Base-by-base conservation (phyloP, 441 rosid genomes). In the Gossypium davidsonii region DNA sequence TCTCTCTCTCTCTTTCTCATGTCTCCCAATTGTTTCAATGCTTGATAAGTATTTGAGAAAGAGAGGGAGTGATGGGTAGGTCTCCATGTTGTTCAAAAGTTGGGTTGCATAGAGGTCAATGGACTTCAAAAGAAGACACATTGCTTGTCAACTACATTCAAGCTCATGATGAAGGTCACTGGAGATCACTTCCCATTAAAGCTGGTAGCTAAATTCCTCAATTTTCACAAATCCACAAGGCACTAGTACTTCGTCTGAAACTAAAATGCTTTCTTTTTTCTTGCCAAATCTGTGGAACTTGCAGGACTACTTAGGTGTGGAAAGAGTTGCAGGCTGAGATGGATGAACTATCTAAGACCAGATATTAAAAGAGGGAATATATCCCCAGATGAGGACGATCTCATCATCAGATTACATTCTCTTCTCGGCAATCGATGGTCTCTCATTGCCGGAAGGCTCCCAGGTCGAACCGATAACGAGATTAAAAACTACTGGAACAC, bases 401-500 rank as follows among this genome's bases (percentile, higher is more conserved):
- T 89, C 49, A 85, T 89, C 58, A 77, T 87, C 71, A 76, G 91
- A 70, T 67, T 89, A 77, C 91, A 89, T 64, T 79, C 84, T 8
- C 82, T 89, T 21, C 85, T 89, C 1, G 93, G 93, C 2, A 89
- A 89, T 61, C 80, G 93, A 2, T 89, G 93, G 93, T 87, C 93
- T 15, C 87, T 89, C 74, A 89, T 89, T n/a, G 89, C 93, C 1
- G 93, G 93, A 9, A 72, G 93, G 51, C 85, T 89, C 46, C 91
- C 91, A 1, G 93, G 93, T 69, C 87, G 93, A 79, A 89, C 93
- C 55, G 93, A 88, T 79, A 88, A 88, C 79, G 92, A 88, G 89
- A 85, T 88, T 18, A 88, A 88, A 66, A 88, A 88, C 57, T 83
- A 88, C 28, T 88, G 89, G 90, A 88, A 88, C 58, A 81, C 89